phyloP scores from a whole-genome alignment of 306 rosid species.

The Carpinus fangiana region DNA sequence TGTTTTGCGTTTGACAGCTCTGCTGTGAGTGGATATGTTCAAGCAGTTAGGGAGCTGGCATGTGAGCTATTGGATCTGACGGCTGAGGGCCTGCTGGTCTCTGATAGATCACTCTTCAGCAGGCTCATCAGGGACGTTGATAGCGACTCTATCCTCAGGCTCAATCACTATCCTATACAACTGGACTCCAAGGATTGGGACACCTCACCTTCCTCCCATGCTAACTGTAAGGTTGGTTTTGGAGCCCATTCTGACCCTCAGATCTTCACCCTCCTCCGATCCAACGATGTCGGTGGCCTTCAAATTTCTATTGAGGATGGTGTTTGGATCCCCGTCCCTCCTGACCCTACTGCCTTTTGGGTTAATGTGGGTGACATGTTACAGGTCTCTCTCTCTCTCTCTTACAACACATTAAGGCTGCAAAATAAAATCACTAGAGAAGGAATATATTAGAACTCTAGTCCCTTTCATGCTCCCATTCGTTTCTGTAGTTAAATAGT shows the following conservation, averaged over 20 bases:
- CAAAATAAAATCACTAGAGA: no score
- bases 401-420: background rate
- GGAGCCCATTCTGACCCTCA: constrained; percentile 97
- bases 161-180: constrained; percentile 71
- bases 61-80: constrained; percentile 73
- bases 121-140: constrained; percentile 55
- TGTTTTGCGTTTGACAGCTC: constrained; percentile 46
- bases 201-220: constrained; percentile 30
- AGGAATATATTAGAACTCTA: background rate
- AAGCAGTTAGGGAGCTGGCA: constrained; percentile 54
- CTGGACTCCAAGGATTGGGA: constrained; percentile 16
- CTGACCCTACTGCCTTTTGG: constrained; percentile 71
- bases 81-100: constrained; percentile 67
- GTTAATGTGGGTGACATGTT: constrained; percentile 80
- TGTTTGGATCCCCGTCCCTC: constrained; percentile 67
- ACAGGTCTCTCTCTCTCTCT: constrained; percentile 38
- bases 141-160: constrained; percentile 68
- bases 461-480: background rate
- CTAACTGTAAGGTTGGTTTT: constrained; percentile 43
- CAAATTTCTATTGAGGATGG: constrained; percentile 62
- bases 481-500: background rate
- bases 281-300: constrained; percentile 81
- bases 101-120: constrained; percentile 56
- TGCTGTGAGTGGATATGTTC: constrained; percentile 47
- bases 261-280: constrained; percentile 69